Base-by-base conservation (phyloP, 495 filamentous ascomycete species). In the Penicilliopsis zonata region DNA sequence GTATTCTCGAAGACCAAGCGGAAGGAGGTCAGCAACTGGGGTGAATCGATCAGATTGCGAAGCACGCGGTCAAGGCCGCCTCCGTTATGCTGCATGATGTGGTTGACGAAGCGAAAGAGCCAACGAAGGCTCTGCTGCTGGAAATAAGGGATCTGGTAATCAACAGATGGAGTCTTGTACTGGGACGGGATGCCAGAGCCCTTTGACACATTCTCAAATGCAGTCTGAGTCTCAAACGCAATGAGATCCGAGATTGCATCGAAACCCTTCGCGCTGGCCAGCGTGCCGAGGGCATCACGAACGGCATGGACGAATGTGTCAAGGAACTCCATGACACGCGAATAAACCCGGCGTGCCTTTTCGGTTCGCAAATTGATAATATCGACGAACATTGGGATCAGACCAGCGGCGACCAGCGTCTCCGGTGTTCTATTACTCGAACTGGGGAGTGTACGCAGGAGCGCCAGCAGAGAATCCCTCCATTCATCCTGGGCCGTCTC, bases 51-150 rank as follows among this genome's bases (percentile, higher is more conserved):
- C 34, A 99, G 52, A 50, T 96, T 99, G 29, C 92, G 72, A 45
- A 99, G 57, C 12, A 93, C 57, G 19, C 92, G 78, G 47, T 96
- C 90, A 32, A 84, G 82, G 36, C 84, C 87, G 32, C 81, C 83
- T 35, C 78, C 80, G 21, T 72, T 77, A 51, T 86, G 80, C 7
- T 78, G 69, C 82, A 96, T 88, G 64, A 94, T 77, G 52, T 95
- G 87, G 42, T 90, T 85, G 44, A 93, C 82, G 47, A 96, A 93
- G 49, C 92, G 93, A 59, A 95, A 84, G 28, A 95, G 69, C 75
- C 82, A 87, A 38, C 88, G 86, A 10, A 96, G 66, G 5, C 82
- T 83, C 54, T 94, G 82, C 46, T 96, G 90, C 37, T 90, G 81
- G 49, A 83, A 81, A 49, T 79, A 94, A 0, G 86, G 83, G 35